Conservation (phyloP, 1,139 yeast genomes). For the Nakaseomyces sp. region DNA sequence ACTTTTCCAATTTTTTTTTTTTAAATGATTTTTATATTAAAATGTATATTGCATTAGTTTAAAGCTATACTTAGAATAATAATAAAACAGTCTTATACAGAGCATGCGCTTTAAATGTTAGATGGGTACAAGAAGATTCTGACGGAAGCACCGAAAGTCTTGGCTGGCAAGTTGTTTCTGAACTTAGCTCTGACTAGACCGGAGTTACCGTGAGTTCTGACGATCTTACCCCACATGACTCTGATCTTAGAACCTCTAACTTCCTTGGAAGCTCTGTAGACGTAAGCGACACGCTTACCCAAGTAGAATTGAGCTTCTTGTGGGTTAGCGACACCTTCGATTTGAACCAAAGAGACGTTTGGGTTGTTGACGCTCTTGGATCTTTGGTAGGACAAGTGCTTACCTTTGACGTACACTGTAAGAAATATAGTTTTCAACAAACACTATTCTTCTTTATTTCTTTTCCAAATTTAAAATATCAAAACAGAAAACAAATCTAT, state of each 20-base stretch:
- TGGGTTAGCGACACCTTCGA: constrained; percentile 88
- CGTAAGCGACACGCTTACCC: constrained; percentile 99
- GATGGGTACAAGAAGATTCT: constrained; percentile 99
- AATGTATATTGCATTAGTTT: constrained; percentile 5
- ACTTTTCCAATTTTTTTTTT: not conserved
- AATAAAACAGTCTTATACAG: constrained; percentile 8
- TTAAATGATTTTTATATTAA: constrained; percentile 7
- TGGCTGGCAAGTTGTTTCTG: constrained; percentile 98
- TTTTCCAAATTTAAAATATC: not conserved
- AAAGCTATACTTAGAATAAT: constrained; percentile 7
- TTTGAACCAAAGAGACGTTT: constrained; percentile 90
- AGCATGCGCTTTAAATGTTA: constrained; percentile 62
- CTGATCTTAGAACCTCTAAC: constrained; percentile 98
- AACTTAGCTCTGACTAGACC: constrained; percentile 98
- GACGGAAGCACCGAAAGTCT: constrained; percentile 99
- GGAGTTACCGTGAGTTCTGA: constrained; percentile 98
- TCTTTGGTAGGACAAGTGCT: constrained; percentile 99
- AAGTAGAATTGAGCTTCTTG: constrained; percentile 97
- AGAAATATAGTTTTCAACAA: not conserved
- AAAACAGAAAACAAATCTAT: not conserved
- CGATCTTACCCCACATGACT: constrained; percentile 98
- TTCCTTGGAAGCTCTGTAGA: constrained; percentile 97
- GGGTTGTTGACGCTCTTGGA: constrained; percentile 98
- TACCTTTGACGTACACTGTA: constrained; percentile 98
- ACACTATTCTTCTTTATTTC: not conserved